Conservation (phyloP, 768 basidiomycete species). For the Pseudohyphozyma bogoriensis region DNA sequence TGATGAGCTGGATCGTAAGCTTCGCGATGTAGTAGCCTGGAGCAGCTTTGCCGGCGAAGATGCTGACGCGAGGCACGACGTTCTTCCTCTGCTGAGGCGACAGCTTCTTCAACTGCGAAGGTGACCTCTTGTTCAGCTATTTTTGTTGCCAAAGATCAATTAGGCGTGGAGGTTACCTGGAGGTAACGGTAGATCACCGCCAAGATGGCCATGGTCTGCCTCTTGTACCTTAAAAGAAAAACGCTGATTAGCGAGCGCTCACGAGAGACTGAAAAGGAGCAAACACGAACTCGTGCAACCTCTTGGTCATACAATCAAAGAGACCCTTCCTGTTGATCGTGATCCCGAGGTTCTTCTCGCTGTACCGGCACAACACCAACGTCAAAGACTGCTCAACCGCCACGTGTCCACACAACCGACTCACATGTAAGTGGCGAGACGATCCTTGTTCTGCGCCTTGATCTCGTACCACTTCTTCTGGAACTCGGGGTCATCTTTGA, state of each 20-base stretch:
- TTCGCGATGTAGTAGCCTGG: slow-evolving; percentile 83
- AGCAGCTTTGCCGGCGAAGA: slow-evolving; percentile 96
- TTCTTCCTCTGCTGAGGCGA: slow-evolving; percentile 67
- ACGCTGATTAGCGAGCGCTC: not conserved
- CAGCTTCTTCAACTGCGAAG: slow-evolving; percentile 47
- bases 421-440: slow-evolving; percentile 32
- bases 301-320: slow-evolving; percentile 88
- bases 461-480: slow-evolving; percentile 53
- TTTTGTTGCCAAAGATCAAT: slow-evolving; percentile 44
- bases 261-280: slow-evolving; percentile 49
- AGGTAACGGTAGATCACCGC: slow-evolving; percentile 58
- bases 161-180: slow-evolving; percentile 4
- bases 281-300: slow-evolving; percentile 87
- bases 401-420: not conserved
- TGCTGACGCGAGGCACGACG: slow-evolving; percentile 66
- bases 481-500: slow-evolving; percentile 64
- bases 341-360: slow-evolving; percentile 61
- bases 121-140: slow-evolving; percentile 46
- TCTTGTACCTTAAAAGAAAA: slow-evolving; percentile 52
- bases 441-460: slow-evolving; percentile 33
- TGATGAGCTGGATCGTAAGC: slow-evolving; percentile 83
- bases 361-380: slow-evolving; percentile 56
- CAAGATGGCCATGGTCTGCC: slow-evolving; percentile 89
- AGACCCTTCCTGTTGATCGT: slow-evolving; percentile 57
- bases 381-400: slow-evolving; percentile 50